Percentiles rank a stretch among this genome's conserved stretches.
Conservation (phyloP, 768 basidiomycete genomes). For the Suillus placidus region DNA sequence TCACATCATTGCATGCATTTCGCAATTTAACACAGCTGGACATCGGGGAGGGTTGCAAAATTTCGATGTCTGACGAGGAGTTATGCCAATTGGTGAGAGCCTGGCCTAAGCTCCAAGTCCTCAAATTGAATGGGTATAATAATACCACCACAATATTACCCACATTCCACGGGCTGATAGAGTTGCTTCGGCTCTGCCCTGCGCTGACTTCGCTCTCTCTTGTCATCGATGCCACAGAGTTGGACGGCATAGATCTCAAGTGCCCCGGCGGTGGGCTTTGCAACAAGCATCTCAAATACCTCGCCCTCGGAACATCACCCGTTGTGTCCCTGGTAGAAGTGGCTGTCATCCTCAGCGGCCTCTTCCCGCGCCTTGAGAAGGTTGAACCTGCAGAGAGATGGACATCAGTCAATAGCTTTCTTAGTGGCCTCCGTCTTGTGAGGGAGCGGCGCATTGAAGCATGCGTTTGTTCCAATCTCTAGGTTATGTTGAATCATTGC, state of each 20-base stretch:
- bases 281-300: background rate
- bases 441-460: background rate
- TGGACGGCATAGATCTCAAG: background rate
- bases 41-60: slow-evolving; percentile 15
- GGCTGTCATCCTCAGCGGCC: slow-evolving; percentile 11
- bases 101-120: slow-evolving; percentile 27
- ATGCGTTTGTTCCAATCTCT: background rate
- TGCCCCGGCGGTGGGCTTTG: background rate
- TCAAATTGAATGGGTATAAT: slow-evolving; percentile 17
- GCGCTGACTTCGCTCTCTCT: slow-evolving; percentile 20
- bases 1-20: background rate
- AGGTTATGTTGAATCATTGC: background rate
- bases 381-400: slow-evolving; percentile 17
- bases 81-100: slow-evolving; percentile 20
- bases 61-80: slow-evolving; percentile 20
- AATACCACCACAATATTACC: slow-evolving; percentile 17
- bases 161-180: slow-evolving; percentile 19
- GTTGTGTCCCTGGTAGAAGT: slow-evolving; percentile 17
- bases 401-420: background rate
- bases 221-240: slow-evolving; percentile 20
- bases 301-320: slow-evolving; percentile 25
- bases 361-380: slow-evolving; percentile 22
- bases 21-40: background rate
- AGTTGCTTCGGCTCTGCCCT: slow-evolving; percentile 18
- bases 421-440: background rate